These are phyloP conservation scores for Xylariaceae sp. DNA, from an alignment of 2,329 filamentous ascomycete species.

Conservation along the genomic window DNA sequence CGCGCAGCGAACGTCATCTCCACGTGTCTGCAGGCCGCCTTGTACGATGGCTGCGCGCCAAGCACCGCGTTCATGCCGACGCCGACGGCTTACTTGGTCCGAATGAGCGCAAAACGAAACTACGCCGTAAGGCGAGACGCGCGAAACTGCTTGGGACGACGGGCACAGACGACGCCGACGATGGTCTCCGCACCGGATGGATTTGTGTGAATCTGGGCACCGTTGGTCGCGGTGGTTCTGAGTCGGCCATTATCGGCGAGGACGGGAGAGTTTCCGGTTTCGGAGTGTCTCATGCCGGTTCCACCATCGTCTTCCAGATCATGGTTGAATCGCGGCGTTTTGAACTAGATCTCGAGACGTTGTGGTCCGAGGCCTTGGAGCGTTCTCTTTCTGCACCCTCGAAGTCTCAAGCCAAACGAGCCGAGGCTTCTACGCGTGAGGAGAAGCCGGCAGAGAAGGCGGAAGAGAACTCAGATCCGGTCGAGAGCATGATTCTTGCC, in stretches of 20 bases:
- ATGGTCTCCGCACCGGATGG: slow-evolving; percentile 91
- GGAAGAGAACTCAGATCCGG: slow-evolving; percentile 1
- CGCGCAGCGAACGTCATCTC: slow-evolving; percentile 86
- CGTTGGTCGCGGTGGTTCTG: slow-evolving; percentile 51
- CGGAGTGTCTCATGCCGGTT: slow-evolving; percentile 48
- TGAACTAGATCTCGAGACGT: slow-evolving; percentile 48
- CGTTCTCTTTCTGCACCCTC: slow-evolving; percentile 10
- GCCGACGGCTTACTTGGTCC: slow-evolving; percentile 86
- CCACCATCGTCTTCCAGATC: slow-evolving; percentile 53
- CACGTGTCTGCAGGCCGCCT: slow-evolving; percentile 88
- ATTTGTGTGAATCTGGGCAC: slow-evolving; percentile 86
- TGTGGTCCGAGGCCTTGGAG: slow-evolving; percentile 42
- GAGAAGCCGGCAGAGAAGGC: neutral
- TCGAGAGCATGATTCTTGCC: slow-evolving; percentile 12
- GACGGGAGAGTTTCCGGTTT: slow-evolving; percentile 69
- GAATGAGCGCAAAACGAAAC: slow-evolving; percentile 84
- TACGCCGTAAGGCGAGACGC: slow-evolving; percentile 72
- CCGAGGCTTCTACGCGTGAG: neutral
- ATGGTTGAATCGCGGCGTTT: slow-evolving; percentile 49
- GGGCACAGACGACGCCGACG: slow-evolving; percentile 60
- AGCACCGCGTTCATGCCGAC: slow-evolving; percentile 65
- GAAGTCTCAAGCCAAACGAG: neutral
- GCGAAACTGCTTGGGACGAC: slow-evolving; percentile 73
- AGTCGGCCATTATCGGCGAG: slow-evolving; percentile 42
- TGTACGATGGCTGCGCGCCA: slow-evolving; percentile 74